phyloP scores from a whole-genome alignment of 305 asterid species.

The Fraxinus platypoda region DNA sequence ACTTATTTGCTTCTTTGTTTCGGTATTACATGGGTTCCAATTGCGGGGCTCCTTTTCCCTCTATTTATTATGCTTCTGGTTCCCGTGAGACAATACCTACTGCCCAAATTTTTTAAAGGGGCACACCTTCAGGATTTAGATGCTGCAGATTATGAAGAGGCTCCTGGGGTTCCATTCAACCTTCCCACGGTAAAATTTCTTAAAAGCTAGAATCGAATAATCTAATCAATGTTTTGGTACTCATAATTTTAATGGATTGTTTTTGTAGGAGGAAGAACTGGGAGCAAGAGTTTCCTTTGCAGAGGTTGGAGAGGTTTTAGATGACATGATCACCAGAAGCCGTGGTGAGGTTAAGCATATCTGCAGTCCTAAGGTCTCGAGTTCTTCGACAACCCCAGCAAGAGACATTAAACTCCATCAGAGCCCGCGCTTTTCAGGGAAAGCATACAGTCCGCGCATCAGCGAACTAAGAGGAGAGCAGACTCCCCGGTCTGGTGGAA shows the following conservation, averaged over 20 bases:
- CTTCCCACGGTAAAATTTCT: conserved; percentile 37
- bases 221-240: not conserved
- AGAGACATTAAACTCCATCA: conserved; percentile 46
- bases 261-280: conserved; percentile 59
- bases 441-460: conserved; percentile 56
- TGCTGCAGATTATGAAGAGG: conserved; percentile 88
- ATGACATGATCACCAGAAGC: conserved; percentile 77
- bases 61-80: conserved; percentile 77
- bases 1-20: conserved; percentile 72
- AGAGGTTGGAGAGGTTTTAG: conserved; percentile 71
- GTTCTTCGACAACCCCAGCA: conserved; percentile 60
- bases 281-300: conserved; percentile 46
- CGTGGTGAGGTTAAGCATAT: conserved; percentile 73
- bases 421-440: conserved; percentile 60
- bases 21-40: conserved; percentile 89
- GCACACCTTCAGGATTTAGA: conserved; percentile 83
- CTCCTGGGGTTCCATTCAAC: conserved; percentile 60
- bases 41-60: conserved; percentile 84
- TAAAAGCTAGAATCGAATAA: not conserved
- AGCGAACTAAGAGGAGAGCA: conserved; percentile 50
- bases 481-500: conserved; percentile 36
- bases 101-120: conserved; percentile 78
- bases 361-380: conserved; percentile 57
- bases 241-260: not conserved
- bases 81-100: conserved; percentile 66